phyloP scores from a whole-genome alignment of 495 filamentous ascomycete species.

The Penicillium soppii region DNA sequence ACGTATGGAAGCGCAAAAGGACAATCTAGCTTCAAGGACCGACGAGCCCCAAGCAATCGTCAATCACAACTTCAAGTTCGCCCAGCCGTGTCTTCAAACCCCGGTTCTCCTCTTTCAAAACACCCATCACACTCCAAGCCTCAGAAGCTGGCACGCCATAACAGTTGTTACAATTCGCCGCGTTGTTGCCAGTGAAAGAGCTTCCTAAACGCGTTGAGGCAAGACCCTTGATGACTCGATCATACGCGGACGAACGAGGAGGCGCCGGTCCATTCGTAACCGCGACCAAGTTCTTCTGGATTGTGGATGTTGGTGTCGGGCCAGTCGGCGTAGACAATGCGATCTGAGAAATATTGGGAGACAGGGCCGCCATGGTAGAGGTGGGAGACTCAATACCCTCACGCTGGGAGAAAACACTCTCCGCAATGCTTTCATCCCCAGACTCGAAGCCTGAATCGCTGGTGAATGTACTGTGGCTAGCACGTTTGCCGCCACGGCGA shows the following conservation, averaged over 20 bases:
- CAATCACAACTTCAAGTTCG: slow-evolving; percentile 65
- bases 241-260: slow-evolving; percentile 38
- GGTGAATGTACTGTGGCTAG: slow-evolving; percentile 51
- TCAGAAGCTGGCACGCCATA: slow-evolving; percentile 61
- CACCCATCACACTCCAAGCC: slow-evolving; percentile 68
- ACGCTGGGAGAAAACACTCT: slow-evolving; percentile 64
- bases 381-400: slow-evolving; percentile 49
- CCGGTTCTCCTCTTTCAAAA: slow-evolving; percentile 72
- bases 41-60: slow-evolving; percentile 69
- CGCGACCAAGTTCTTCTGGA: slow-evolving; percentile 25
- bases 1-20: not conserved
- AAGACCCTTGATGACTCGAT: slow-evolving; percentile 43
- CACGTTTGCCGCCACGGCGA: slow-evolving; percentile 47
- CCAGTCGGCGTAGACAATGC: slow-evolving; percentile 30
- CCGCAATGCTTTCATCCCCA: slow-evolving; percentile 54
- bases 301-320: slow-evolving; percentile 17
- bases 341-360: slow-evolving; percentile 39
- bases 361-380: slow-evolving; percentile 48
- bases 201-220: slow-evolving; percentile 35
- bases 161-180: slow-evolving; percentile 57
- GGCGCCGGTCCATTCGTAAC: slow-evolving; percentile 18
- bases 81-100: slow-evolving; percentile 66
- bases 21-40: slow-evolving; percentile 30
- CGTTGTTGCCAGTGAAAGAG: slow-evolving; percentile 28
- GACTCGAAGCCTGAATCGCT: slow-evolving; percentile 56